A percentile compares a stretch with the other conserved stretches of the same genome.
phyloP scores from a whole-genome alignment of 805 yeast genomes.

The Cyberlindnera meyerae region DNA sequence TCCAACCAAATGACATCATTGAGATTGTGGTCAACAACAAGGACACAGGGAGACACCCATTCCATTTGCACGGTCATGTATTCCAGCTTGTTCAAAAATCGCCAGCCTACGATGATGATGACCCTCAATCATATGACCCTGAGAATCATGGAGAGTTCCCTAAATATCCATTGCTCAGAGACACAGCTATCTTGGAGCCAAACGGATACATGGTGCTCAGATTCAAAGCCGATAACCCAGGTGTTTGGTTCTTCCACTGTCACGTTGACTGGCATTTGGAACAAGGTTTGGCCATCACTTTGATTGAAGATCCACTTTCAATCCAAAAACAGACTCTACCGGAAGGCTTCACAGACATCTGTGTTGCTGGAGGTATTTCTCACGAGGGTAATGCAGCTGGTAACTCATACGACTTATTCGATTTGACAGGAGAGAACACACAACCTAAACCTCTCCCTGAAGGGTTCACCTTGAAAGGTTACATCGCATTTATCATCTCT shows the following conservation, averaged over 20 bases:
- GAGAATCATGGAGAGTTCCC: conserved; percentile 50
- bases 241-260: conserved; percentile 98
- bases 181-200: conserved; percentile 71
- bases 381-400: conserved; percentile 74
- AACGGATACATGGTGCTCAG: conserved; percentile 83
- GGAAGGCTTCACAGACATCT: conserved; percentile 44
- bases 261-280: conserved; percentile 98
- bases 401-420: conserved; percentile 43
- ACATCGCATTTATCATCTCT: conserved; percentile 54
- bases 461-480: conserved; percentile 71
- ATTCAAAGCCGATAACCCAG: conserved; percentile 92
- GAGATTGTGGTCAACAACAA: conserved; percentile 80
- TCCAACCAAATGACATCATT: conserved; percentile 50
- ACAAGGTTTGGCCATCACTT: conserved; percentile 81
- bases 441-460: conserved; percentile 61
- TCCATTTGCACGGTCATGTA: conserved; percentile 88
- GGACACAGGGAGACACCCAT: conserved; percentile 94
- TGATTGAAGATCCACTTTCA: conserved; percentile 79
- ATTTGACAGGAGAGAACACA: conserved; percentile 53
- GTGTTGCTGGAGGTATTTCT: conserved; percentile 43
- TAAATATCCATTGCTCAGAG: conserved; percentile 79
- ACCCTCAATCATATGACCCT: conserved; percentile 55
- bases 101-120: conserved; percentile 48
- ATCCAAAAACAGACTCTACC: conserved; percentile 43
- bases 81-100: conserved; percentile 83